These are phyloP conservation scores for Lactarius trivialis DNA, from an alignment of 768 basidiomycete genomes.

Conservation along the genomic window DNA sequence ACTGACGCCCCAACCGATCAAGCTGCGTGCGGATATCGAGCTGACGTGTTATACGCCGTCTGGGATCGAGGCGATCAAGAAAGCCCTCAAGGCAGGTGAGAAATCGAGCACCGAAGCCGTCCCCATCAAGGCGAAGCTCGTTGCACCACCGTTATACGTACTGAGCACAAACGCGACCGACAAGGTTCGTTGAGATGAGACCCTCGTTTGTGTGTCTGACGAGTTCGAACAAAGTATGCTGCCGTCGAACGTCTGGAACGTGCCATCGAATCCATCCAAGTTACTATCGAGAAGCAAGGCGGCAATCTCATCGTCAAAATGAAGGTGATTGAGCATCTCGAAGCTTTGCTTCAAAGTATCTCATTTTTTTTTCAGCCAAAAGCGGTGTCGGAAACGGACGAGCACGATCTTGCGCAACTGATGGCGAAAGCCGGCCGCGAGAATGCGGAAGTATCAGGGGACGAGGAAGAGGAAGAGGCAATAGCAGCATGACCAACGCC, in stretches of 20 bases:
- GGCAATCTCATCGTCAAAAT: slow-evolving; percentile 91
- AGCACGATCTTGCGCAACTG: slow-evolving; percentile 92
- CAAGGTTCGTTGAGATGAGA: slow-evolving; percentile 49
- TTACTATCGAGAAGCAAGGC: slow-evolving; percentile 75
- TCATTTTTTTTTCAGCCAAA: slow-evolving; percentile 60
- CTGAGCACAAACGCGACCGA: slow-evolving; percentile 95
- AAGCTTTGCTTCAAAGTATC: not conserved
- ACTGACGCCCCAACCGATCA: slow-evolving; percentile 96
- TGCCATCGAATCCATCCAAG: slow-evolving; percentile 86
- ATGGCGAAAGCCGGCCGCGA: slow-evolving; percentile 93
- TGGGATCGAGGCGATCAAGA: slow-evolving; percentile 95
- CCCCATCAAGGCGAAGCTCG: slow-evolving; percentile 94
- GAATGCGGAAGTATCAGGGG: slow-evolving; percentile 94
- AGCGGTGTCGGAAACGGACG: slow-evolving; percentile 95
- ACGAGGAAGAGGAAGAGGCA: slow-evolving; percentile 67
- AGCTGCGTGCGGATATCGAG: slow-evolving; percentile 96
- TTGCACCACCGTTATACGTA: slow-evolving; percentile 94
- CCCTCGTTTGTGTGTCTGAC: not conserved
- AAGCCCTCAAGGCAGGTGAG: slow-evolving; percentile 85
- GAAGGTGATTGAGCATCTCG: slow-evolving; percentile 57
- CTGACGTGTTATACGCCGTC: slow-evolving; percentile 93
- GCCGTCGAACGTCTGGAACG: slow-evolving; percentile 91
- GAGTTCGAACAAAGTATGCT: slow-evolving; percentile 46
- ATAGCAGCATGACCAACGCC: slow-evolving; percentile 9
- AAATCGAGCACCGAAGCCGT: slow-evolving; percentile 81